A percentile compares a stretch with the other conserved stretches of the same genome.
phyloP scores from a whole-genome alignment of 1,139 yeast genomes.

The Sugiyamaella japonica region DNA sequence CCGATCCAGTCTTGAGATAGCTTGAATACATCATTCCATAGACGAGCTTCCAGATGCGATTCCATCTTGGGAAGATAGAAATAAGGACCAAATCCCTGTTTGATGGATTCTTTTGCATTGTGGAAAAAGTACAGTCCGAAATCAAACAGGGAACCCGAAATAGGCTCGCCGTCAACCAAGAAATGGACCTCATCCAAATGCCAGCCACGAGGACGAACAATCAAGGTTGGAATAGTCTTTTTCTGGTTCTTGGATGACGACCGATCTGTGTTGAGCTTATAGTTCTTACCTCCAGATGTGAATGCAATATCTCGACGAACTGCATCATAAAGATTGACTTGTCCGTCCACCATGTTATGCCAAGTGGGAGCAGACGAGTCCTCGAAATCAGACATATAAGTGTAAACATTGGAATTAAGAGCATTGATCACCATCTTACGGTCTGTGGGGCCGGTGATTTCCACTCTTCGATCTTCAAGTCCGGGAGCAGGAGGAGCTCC shows the following conservation, averaged over 20 bases:
- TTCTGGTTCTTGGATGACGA: constrained; percentile 24
- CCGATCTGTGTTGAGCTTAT: constrained; percentile 52
- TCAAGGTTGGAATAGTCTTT: constrained; percentile 58
- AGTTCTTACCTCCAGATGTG: constrained; percentile 59
- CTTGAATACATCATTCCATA: constrained; percentile 77
- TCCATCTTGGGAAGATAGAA: constrained; percentile 81
- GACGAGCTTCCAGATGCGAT: constrained; percentile 74
- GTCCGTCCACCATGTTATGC: constrained; percentile 84
- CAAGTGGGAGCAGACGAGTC: constrained; percentile 97
- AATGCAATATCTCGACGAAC: constrained; percentile 66
- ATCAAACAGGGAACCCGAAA: constrained; percentile 73
- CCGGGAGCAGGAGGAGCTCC: constrained; percentile 79
- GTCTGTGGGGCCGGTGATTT: constrained; percentile 59
- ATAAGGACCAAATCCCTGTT: constrained; percentile 71
- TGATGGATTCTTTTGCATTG: constrained; percentile 61
- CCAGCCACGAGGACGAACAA: constrained; percentile 88
- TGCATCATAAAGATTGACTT: constrained; percentile 88
- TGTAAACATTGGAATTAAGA: constrained; percentile 81
- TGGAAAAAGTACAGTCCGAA: constrained; percentile 76
- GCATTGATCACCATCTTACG: constrained; percentile 95
- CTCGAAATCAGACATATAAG: constrained; percentile 95
- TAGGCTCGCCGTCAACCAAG: constrained; percentile 71
- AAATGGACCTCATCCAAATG: constrained; percentile 75
- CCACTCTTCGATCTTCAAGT: constrained; percentile 45
- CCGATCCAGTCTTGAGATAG: constrained; percentile 67